Percentiles rank a stretch among this genome's conserved stretches.
These are phyloP conservation scores for Taphrina betulina DNA, from an alignment of 1,139 yeast species.

Conservation along the genomic window DNA sequence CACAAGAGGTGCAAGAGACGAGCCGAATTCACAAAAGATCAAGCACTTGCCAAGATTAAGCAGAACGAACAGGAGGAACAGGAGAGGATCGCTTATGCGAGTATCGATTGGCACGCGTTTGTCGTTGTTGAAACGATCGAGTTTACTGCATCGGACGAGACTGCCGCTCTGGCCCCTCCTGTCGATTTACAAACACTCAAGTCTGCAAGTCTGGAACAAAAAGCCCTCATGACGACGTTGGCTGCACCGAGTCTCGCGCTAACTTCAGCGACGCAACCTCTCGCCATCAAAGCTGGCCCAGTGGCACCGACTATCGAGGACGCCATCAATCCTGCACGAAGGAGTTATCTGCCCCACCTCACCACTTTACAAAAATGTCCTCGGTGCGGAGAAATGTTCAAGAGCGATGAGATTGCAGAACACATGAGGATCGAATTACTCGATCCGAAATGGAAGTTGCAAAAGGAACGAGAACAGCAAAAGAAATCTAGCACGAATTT, in stretches of 20 bases:
- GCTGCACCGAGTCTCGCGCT: conserved; percentile 38
- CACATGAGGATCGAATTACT: conserved; percentile 71
- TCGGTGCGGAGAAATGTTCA: conserved; percentile 69
- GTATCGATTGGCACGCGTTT: conserved; percentile 87
- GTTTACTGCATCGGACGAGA: conserved; percentile 65
- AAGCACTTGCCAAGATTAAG: conserved; percentile 44
- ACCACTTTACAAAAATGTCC: conserved; percentile 48
- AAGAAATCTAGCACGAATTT: conserved; percentile 65
- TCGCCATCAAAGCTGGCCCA: conserved; percentile 39
- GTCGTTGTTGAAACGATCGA: conserved; percentile 65
- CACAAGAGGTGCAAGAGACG: conserved; percentile 55
- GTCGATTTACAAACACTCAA: conserved; percentile 60
- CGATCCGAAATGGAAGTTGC: conserved; percentile 76
- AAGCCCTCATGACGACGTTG: conserved; percentile 40
- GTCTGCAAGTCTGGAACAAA: conserved; percentile 59
- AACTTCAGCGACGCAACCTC: conserved; percentile 14
- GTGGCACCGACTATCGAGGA: conserved; percentile 32
- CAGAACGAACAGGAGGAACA: conserved; percentile 45
- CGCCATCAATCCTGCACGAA: conserved; percentile 33
- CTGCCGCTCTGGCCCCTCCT: conserved; percentile 62
- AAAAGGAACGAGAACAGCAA: conserved; percentile 60
- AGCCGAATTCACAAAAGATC: conserved; percentile 56
- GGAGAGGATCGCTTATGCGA: conserved; percentile 60
- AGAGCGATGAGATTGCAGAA: conserved; percentile 68
- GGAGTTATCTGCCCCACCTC: conserved; percentile 34